A percentile compares a stretch with the other conserved stretches of the same genome.
phyloP scores from a whole-genome alignment of 768 basidiomycete species.

The Suillus discolor region DNA sequence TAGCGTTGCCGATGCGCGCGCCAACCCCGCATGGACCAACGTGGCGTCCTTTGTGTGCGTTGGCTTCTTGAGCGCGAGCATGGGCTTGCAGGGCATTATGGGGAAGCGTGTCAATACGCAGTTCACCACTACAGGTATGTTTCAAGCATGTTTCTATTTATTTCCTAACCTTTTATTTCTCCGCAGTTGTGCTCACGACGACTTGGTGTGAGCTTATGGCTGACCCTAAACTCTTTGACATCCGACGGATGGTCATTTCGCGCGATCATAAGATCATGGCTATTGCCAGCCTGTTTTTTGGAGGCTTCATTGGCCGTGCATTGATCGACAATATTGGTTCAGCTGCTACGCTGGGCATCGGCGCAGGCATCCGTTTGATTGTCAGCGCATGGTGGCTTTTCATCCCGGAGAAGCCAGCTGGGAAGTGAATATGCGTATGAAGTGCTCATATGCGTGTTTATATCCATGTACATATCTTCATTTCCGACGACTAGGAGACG shows the following conservation, averaged over 20 bases:
- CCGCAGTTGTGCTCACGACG: slow-evolving; percentile 76
- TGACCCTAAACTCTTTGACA: slow-evolving; percentile 72
- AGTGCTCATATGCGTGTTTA: not conserved
- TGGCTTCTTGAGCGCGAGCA: slow-evolving; percentile 76
- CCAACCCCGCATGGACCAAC: slow-evolving; percentile 71
- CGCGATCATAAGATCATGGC: slow-evolving; percentile 77
- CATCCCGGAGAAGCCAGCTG: slow-evolving; percentile 42
- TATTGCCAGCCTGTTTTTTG: slow-evolving; percentile 68
- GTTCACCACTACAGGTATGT: slow-evolving; percentile 75
- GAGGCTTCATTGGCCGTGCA: slow-evolving; percentile 69
- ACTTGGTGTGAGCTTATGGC: slow-evolving; percentile 89
- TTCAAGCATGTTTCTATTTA: not conserved
- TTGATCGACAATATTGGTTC: slow-evolving; percentile 62
- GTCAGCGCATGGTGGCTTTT: slow-evolving; percentile 69
- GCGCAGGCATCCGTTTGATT: slow-evolving; percentile 60
- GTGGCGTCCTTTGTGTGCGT: slow-evolving; percentile 67
- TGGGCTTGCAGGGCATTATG: slow-evolving; percentile 87
- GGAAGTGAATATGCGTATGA: slow-evolving; percentile 3
- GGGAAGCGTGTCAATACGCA: slow-evolving; percentile 81
- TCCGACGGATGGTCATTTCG: slow-evolving; percentile 51
- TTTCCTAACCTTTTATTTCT: slow-evolving; percentile 9
- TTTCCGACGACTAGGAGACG: not conserved
- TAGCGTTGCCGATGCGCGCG: slow-evolving; percentile 55
- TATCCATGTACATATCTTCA: not conserved
- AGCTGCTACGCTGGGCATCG: slow-evolving; percentile 67